Evolutionary conservation across 208 protist genomes (phyloP), one percentile per base, ranked within the genome.

Genomic region (Wallacemonas sp.): DNA sequence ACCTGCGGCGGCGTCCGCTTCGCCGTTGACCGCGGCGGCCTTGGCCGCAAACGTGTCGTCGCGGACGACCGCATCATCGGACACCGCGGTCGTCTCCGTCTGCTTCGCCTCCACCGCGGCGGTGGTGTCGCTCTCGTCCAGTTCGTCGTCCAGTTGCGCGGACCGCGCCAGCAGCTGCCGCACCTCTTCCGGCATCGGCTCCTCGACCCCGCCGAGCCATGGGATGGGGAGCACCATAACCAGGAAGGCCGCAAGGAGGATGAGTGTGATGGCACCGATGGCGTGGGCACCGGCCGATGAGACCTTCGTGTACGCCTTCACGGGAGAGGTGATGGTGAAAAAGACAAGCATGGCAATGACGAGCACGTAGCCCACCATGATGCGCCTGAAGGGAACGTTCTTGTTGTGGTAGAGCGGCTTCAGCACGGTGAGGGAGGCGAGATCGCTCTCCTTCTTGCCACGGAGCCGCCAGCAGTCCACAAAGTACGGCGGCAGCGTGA

Each of bases 401-500:
- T 88, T 83, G 62, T 57, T 39, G n/a, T 80, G 46, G 58, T 85
- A 88, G 45, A 76, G 34, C 26, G 30, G 39, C 67, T 81, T 61
- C n/a, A 80, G 42, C 21, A 78, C 77, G 9, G 50, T 22, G 58
- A 84, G 61, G 30, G 45, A 54, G 21, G 66, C 62, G 19, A 82
- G 57, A 24, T 85, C 54, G 64, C 73, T 67, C 50, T 61, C 48
- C 50, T 79, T 73, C 66, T 73, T 84, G 37, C 68, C 63, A 22
- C 79, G 79, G 19, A 66, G 44, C n/a, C 79, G 75, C 74, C 76
- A 89, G 59, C 74, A 63, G 59, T 89, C 86, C 32, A 85, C 32
- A 32, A 79, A 79, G 68, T 89, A 85, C 30, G 83, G 83, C 39
- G 83, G 83, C 13, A 84, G 73, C 26, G 59, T 59, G 12, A 89